Evolutionary conservation across 352 stramenopile species (phyloP).

Genomic region (Pythium brassicae): DNA sequence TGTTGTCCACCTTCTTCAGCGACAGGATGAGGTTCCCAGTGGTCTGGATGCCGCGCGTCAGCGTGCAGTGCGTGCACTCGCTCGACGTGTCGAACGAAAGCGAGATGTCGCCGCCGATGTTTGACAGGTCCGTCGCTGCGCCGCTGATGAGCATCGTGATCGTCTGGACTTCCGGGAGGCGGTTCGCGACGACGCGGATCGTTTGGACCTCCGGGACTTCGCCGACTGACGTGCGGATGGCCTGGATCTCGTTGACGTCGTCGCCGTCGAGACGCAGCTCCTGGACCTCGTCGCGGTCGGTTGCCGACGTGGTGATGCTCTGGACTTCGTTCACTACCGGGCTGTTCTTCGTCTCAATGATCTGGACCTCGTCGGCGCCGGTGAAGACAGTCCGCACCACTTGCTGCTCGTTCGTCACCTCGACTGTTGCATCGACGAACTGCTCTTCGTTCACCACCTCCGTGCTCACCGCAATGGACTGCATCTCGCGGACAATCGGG

Average conservation of each 20-base stretch:
- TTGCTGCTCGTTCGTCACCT: conserved; percentile 96
- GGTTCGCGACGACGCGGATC: conserved; percentile 67
- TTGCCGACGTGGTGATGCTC: conserved; percentile 87
- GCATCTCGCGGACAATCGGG: conserved; percentile 89
- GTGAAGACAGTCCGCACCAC: conserved; percentile 88
- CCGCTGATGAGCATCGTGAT: conserved; percentile 73
- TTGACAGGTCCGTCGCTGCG: conserved; percentile 39
- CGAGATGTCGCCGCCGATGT: conserved; percentile 40
- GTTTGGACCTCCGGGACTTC: conserved; percentile 87
- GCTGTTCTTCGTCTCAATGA: conserved; percentile 69
- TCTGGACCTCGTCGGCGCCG: conserved; percentile 85
- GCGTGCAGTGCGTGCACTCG: conserved; percentile 65
- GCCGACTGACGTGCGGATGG: conserved; percentile 69
- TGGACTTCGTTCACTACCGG: conserved; percentile 89
- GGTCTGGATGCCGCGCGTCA: conserved; percentile 42
- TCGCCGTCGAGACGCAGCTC: conserved; percentile 73
- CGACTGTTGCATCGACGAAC: conserved; percentile 88
- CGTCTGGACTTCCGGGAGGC: conserved; percentile 81
- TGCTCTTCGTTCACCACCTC: conserved; percentile 92
- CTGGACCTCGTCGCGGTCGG: conserved; percentile 92
- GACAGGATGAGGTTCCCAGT: conserved; percentile 39
- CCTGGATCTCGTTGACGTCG: conserved; percentile 91
- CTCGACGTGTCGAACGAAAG: conserved; percentile 50
- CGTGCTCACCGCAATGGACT: conserved; percentile 75
- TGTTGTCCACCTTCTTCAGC: conserved; percentile 20